Evolutionary conservation across 306 rosid genomes (phyloP), one percentile per base, ranked within the genome.

Genomic region (Glycine soja): DNA sequence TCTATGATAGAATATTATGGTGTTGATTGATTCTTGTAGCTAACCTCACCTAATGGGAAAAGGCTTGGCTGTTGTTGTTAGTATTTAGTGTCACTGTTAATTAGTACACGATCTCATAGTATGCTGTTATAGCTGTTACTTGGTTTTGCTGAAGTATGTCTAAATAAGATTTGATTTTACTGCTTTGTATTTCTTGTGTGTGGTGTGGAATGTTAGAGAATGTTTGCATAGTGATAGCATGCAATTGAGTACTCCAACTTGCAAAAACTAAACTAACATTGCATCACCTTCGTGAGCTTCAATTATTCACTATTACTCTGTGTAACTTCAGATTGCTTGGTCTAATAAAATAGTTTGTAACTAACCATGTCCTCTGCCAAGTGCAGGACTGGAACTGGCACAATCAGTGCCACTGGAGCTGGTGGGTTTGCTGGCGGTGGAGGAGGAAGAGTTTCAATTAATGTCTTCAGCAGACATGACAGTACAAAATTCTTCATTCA

Each of bases 391-490:
- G 99, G 99, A 89, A 86, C 85, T 83, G 98, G 98, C 80, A 89
- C 76, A 73, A 74, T 93, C 85, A 90, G 96, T 85, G 95, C 97
- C 19, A 82, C 84, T 8, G 99, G 99, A 70, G 99, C 98, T 75
- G 78, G 84, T 76, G 99, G 99, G 65, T 95, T 93, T 84, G 98
- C 97, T 73, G 98, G 98, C 7, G 98, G 99, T 57, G 99, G 99
- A 69, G 99, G 99, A 70, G 99, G 99, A 85, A 89, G 99, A 85
- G 72, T 95, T 77, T 93, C 99, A 58, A 82, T 93, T 69, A 56
- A 87, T 48, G 97, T 87, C 83, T 90, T 95, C 84, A 89, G 99
- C 85, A 87, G 97, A 88, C 99, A 87, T 72, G 99, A 91, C 82
- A 80, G 53, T 76, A 80, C 92, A 1, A 76, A 81, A 43, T 87